These are phyloP conservation scores for Mycena albidolilacea DNA, from an alignment of 768 basidiomycete species.

Conservation along the genomic window DNA sequence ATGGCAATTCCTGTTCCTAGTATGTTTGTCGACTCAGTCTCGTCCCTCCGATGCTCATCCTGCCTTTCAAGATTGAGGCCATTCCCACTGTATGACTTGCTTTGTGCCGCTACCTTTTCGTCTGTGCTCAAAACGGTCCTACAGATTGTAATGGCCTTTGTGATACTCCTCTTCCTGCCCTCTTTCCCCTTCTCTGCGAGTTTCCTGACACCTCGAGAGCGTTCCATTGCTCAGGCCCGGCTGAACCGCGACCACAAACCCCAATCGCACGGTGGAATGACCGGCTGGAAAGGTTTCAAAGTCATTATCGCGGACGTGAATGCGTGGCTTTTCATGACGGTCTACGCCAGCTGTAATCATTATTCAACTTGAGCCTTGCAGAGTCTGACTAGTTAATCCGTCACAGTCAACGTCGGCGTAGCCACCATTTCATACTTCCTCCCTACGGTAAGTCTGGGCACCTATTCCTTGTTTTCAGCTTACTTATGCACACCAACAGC, in stretches of 20 bases:
- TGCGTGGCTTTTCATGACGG: slow-evolving; percentile 66
- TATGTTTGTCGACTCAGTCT: slow-evolving; percentile 40
- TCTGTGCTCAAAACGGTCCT: neutral
- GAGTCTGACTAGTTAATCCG: neutral
- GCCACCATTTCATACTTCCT: slow-evolving; percentile 72
- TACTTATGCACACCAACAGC: slow-evolving; percentile 43
- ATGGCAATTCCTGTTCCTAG: slow-evolving; percentile 74
- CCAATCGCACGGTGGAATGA: slow-evolving; percentile 71
- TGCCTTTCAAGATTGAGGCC: slow-evolving; percentile 61
- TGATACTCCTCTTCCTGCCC: slow-evolving; percentile 65
- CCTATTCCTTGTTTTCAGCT: neutral
- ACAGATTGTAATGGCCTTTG: slow-evolving; percentile 61
- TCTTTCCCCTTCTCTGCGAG: slow-evolving; percentile 69
- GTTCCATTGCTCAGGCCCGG: slow-evolving; percentile 71
- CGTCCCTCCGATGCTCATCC: neutral
- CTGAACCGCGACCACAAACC: slow-evolving; percentile 70
- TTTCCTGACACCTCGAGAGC: slow-evolving; percentile 67
- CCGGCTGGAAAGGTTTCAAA: slow-evolving; percentile 69
- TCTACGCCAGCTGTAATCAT: slow-evolving; percentile 67
- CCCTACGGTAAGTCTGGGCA: slow-evolving; percentile 57
- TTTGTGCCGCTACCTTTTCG: no score
- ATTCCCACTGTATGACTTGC: slow-evolving; percentile 58
- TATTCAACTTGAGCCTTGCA: neutral
- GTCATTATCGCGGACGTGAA: slow-evolving; percentile 64
- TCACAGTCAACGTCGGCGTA: slow-evolving; percentile 67